Conservation (phyloP, 192 early-diverging fungal species). For the Gryganskiella cystojenkinii region DNA sequence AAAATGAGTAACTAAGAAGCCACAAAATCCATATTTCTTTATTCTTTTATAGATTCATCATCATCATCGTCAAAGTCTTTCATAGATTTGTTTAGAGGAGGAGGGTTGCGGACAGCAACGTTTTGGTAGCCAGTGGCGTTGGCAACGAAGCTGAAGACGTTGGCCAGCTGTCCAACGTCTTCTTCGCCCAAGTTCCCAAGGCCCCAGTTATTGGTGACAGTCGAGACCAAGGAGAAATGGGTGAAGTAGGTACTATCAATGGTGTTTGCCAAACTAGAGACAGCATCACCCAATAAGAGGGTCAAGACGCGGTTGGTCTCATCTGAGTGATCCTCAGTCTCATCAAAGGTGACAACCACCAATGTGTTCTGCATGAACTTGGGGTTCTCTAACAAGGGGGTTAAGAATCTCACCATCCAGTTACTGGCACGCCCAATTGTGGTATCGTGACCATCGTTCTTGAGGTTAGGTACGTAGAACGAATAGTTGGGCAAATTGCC, state of each 20-base stretch:
- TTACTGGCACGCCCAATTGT: slow-evolving; percentile 53
- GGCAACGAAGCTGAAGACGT: slow-evolving; percentile 55
- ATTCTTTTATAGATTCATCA: too few relatives aligned
- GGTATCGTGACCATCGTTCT: slow-evolving; percentile 65
- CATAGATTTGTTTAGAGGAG: slow-evolving; percentile 6
- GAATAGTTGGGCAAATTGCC: slow-evolving; percentile 19
- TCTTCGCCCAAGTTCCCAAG: slow-evolving; percentile 63
- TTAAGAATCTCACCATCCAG: slow-evolving; percentile 69
- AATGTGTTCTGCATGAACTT: slow-evolving; percentile 57
- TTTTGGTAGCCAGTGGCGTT: slow-evolving; percentile 45
- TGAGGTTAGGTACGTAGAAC: slow-evolving; percentile 65
- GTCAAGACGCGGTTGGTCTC: slow-evolving; percentile 53
- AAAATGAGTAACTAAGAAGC: too few relatives aligned
- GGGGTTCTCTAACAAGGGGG: slow-evolving; percentile 56
- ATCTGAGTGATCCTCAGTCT: slow-evolving; percentile 23
- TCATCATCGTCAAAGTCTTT: too few relatives aligned
- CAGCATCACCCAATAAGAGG: slow-evolving; percentile 54
- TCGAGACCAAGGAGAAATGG: slow-evolving; percentile 71
- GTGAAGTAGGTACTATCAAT: slow-evolving; percentile 65
- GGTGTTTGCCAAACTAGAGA: slow-evolving; percentile 27
- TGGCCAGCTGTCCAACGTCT: slow-evolving; percentile 60
- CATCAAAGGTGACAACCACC: slow-evolving; percentile 48
- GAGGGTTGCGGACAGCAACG: slow-evolving; percentile 22
- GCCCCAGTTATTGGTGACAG: slow-evolving; percentile 70
- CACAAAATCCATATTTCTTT: too few relatives aligned